Base-by-base conservation (phyloP, 2,329 filamentous ascomycete genomes). In the Cyclaneusma minus region DNA sequence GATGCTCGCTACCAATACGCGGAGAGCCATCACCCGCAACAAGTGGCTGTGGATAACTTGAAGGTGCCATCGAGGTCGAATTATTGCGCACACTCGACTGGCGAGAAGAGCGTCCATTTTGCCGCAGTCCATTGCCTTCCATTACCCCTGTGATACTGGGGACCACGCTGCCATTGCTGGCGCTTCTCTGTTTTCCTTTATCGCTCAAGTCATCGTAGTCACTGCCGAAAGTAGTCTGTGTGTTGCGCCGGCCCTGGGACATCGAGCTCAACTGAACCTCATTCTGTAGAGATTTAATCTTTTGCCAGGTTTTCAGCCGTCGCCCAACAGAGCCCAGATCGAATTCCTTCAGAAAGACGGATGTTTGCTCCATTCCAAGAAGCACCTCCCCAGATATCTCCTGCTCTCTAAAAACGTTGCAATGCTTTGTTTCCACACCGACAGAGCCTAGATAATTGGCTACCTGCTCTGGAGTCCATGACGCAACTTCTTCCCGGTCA, bases 371-470 rank as follows among this genome's bases (percentile, higher is more conserved):
- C 82, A 95, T 92, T 28, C 81, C 82, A 27, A 98, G 56, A 20
- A 98, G 56, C 4, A 95, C 87, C 42, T 95, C 85, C 25, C 89
- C 89, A 3, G 80, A 76, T 31, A 98, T 95, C 49, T 98, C 89
- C 51, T 98, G 87, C 43, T 95, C 85, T 39, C 77, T 65, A 44
- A 98, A 98, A 3, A 95, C 81, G 37, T 92, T 78, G 46, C 89
- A 98, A 41, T 95, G 87, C 39, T 75, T 74, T 42, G 76, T 72
- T 48, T 95, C 87, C 6, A 95, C 78, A 5, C 84, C 85, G 4
- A 72, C 59, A 2, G 79, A 78, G 39, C 89, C 85, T 21, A 98
- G 60, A 46, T 92, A 87, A 42, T 91, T 82, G 16, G 87, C 82
- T 12, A 94, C 87, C 34, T 89, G 71, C 36, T 72, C 68, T 1